Percentiles rank a stretch among this genome's conserved stretches.
phyloP scores from a whole-genome alignment of 345 rosid genomes.

The Boechera stricta region DNA sequence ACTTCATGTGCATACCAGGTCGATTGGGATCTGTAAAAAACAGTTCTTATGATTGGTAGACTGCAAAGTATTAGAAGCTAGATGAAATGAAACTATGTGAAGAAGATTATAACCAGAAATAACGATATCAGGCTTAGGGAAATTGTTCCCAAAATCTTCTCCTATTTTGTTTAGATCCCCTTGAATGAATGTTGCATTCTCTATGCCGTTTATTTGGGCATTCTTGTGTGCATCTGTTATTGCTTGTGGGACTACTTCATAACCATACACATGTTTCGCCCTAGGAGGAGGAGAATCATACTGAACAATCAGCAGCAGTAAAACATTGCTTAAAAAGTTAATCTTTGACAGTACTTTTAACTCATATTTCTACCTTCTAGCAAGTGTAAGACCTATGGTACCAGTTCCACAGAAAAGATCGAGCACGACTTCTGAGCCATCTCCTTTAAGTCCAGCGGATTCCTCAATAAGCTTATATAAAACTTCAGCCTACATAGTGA shows the following conservation, averaged over 20 bases:
- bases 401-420: conserved; percentile 98
- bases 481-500: conserved; percentile 77
- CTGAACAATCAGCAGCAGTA: conserved; percentile 11
- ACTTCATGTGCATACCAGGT: conserved; percentile 97
- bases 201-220: conserved; percentile 78
- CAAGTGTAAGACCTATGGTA: conserved; percentile 90
- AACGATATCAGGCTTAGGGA: conserved; percentile 84
- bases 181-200: conserved; percentile 82
- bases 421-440: conserved; percentile 90
- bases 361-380: conserved; percentile 58
- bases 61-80: not conserved
- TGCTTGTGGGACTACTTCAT: conserved; percentile 94
- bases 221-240: conserved; percentile 73
- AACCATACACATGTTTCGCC: conserved; percentile 86
- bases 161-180: conserved; percentile 95
- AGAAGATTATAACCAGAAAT: conserved; percentile 69
- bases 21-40: conserved; percentile 84
- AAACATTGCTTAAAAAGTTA: not conserved
- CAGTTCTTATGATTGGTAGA: conserved; percentile 1
- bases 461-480: conserved; percentile 86
- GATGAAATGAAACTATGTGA: not conserved
- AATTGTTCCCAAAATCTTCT: conserved; percentile 75
- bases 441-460: conserved; percentile 79
- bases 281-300: conserved; percentile 43
- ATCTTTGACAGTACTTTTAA: not conserved